Evolutionary conservation across 2,329 filamentous ascomycete species (phyloP), one percentile per base, ranked within the genome.

Genomic region (Neonectria hederae): DNA sequence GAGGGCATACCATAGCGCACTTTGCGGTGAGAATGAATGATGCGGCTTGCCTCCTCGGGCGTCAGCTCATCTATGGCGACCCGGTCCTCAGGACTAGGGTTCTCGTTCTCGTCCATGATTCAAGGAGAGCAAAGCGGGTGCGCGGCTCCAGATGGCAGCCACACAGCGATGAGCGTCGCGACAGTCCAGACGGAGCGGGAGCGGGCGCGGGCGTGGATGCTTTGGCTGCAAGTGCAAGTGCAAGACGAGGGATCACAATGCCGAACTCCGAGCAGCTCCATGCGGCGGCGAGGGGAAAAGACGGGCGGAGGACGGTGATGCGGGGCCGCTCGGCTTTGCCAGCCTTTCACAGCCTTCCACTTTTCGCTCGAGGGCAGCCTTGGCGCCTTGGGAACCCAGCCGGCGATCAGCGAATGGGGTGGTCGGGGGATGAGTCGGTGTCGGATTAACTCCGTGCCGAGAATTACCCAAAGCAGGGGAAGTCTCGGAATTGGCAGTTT

Each of bases 1-100:
- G 30, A 51, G 4, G 28, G 53, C 87, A 76, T 83, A 90, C 88
- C 88, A 77, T 90, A 90, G 74, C 88, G 84, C 61, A 90, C 88
- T 77, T 90, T 90, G 69, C 88, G 86, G 75, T 90, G 88, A 56
- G 87, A 90, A 75, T 90, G 88, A 70, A 90, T 90, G 78, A 90
- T 90, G 71, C 87, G 86, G 75, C 82, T 90, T 68, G 87, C 88
- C 78, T 90, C 88, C 76, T 90, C 88, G 10, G 87, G 85, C 51
- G 86, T 89, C 74, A 89, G 80, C 72, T 87, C 83, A 74, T 88
- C 84, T 66, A 88, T 77, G 54, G 81, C 78, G 65, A 81, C 77
- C 72, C 80, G 78, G 66, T 81, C 81, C 57, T 84, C 80, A 56
- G 80, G 78, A 55, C 80, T 78, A 55, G 81, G 77, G 65, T 79